Conservation (phyloP, 2,329 filamentous ascomycete species). For the Beauveria brongniartii region DNA sequence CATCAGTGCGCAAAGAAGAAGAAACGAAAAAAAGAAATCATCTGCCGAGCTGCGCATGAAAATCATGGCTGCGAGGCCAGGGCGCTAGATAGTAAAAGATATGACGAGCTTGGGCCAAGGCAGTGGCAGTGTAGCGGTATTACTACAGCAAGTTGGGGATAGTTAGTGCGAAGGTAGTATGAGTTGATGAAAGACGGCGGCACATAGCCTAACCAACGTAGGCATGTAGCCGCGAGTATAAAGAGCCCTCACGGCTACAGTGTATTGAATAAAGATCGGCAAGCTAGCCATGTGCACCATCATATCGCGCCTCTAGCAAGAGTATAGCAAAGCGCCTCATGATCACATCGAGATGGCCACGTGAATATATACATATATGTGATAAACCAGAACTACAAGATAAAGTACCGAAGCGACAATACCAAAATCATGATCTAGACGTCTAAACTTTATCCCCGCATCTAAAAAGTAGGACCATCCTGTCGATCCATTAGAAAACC, state of each 20-base stretch:
- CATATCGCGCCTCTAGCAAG: neutral
- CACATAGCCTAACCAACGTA: no score
- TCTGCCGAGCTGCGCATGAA: neutral
- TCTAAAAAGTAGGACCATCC: slow-evolving; percentile 4
- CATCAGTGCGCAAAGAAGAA: no score
- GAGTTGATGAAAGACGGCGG: no score
- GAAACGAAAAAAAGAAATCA: no score
- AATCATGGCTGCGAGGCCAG: neutral
- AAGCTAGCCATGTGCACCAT: no score
- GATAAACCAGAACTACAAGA: neutral
- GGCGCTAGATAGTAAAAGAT: neutral
- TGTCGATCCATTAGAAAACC: slow-evolving; percentile 11
- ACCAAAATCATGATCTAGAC: no score
- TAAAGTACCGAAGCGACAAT: neutral
- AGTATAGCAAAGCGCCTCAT: no score
- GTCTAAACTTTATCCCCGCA: neutral
- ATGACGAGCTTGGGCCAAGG: neutral
- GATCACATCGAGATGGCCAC: neutral
- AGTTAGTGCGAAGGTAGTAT: no score
- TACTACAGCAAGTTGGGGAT: no score
- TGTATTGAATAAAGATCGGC: no score
- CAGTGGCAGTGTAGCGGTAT: neutral
- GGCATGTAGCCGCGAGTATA: no score
- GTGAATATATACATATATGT: neutral
- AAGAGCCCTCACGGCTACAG: no score